These are phyloP conservation scores for Xylariales sp. DNA, from an alignment of 2,329 filamentous ascomycete species.

Conservation along the genomic window DNA sequence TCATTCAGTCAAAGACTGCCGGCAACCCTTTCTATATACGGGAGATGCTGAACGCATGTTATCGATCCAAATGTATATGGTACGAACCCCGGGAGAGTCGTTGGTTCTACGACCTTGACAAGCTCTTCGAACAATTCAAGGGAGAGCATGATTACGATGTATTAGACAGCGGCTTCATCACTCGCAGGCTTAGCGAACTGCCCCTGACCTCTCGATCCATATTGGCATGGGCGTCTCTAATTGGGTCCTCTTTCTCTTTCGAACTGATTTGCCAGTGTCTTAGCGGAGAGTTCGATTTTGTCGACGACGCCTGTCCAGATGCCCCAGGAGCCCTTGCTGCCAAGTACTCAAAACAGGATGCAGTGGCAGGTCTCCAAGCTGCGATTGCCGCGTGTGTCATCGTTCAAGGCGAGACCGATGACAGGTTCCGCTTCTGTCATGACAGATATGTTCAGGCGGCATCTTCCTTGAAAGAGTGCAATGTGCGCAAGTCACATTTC, in stretches of 20 bases:
- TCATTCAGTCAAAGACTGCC: constrained; percentile 82
- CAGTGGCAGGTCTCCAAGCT: constrained; percentile 74
- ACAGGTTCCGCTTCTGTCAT: constrained; percentile 82
- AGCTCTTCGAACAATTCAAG: constrained; percentile 79
- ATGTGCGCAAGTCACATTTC: constrained; percentile 80
- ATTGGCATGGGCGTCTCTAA: constrained; percentile 77
- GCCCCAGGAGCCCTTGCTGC: constrained; percentile 25
- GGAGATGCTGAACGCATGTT: constrained; percentile 83
- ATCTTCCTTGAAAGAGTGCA: constrained; percentile 62
- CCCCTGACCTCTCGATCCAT: constrained; percentile 71
- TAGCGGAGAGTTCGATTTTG: constrained; percentile 65
- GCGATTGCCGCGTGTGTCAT: constrained; percentile 78
- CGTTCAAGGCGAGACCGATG: constrained; percentile 76
- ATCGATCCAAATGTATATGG: constrained; percentile 83
- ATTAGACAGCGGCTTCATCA: constrained; percentile 78
- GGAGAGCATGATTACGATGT: constrained; percentile 74
- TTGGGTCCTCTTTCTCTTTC: constrained; percentile 83
- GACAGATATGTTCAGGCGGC: constrained; percentile 81
- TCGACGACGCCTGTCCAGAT: constrained; percentile 36
- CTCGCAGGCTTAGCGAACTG: constrained; percentile 70
- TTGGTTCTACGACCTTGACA: constrained; percentile 84
- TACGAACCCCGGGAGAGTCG: constrained; percentile 79
- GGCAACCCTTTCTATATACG: constrained; percentile 90
- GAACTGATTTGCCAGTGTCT: constrained; percentile 72
- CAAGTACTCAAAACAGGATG: constrained; percentile 60